Conservation (phyloP, 2,329 filamentous ascomycete genomes). For the Penicillium sp. region DNA sequence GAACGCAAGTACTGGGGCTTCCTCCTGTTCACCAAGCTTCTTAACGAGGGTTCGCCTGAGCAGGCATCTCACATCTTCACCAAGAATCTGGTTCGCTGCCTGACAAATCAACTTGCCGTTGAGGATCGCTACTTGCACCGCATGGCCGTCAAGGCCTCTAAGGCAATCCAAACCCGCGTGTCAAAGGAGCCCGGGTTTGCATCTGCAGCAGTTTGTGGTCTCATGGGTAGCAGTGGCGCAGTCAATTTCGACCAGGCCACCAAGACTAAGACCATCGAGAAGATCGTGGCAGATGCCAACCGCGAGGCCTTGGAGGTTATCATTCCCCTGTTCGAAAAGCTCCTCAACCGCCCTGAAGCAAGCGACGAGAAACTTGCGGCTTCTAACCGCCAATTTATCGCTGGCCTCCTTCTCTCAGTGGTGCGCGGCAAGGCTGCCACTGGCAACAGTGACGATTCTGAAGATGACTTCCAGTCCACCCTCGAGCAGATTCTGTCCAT, state of each 20-base stretch:
- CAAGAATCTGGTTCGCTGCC: slow-evolving; percentile 75
- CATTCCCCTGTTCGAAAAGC: slow-evolving; percentile 51
- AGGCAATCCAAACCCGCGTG: slow-evolving; percentile 65
- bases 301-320: slow-evolving; percentile 52
- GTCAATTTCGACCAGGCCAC: slow-evolving; percentile 85
- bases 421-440: slow-evolving; percentile 43
- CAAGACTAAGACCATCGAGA: slow-evolving; percentile 81
- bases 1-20: slow-evolving; percentile 93
- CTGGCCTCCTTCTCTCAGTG: slow-evolving; percentile 54
- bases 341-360: slow-evolving; percentile 48
- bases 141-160: slow-evolving; percentile 74
- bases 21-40: slow-evolving; percentile 76
- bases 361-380: slow-evolving; percentile 48
- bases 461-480: slow-evolving; percentile 40
- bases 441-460: slow-evolving; percentile 24
- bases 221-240: slow-evolving; percentile 69
- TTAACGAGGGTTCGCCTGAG: slow-evolving; percentile 54
- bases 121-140: slow-evolving; percentile 77
- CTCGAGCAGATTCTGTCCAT: slow-evolving; percentile 47
- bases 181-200: slow-evolving; percentile 62
- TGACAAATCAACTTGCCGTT: slow-evolving; percentile 79
- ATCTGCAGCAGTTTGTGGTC: slow-evolving; percentile 60
- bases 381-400: slow-evolving; percentile 49
- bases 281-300: slow-evolving; percentile 63
- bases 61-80: slow-evolving; percentile 68